These are phyloP conservation scores for Sporothrix humicola DNA, from an alignment of 2,329 filamentous ascomycete species.

Conservation along the genomic window DNA sequence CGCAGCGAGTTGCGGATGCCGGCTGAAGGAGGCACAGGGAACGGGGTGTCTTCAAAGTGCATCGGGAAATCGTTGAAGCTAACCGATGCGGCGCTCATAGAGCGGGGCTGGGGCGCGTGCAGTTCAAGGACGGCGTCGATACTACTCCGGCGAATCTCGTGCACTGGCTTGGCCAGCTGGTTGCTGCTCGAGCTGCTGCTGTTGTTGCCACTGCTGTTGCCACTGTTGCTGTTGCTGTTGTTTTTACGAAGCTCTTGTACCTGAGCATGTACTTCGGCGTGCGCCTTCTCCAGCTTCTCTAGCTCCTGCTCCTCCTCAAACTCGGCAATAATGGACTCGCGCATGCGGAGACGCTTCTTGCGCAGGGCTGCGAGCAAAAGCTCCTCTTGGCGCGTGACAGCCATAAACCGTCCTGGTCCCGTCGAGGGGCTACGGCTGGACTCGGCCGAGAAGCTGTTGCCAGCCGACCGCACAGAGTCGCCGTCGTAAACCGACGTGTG, in stretches of 20 bases:
- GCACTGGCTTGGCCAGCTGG: background rate
- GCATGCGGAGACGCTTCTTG: constrained; percentile 62
- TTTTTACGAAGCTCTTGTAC: constrained; percentile 6
- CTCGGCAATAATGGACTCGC: constrained; percentile 54
- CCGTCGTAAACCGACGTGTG: constrained; percentile 34
- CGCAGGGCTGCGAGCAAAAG: constrained; percentile 63
- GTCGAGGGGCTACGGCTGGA: constrained; percentile 37
- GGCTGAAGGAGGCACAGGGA: constrained; percentile 27
- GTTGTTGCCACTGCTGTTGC: too few relatives aligned
- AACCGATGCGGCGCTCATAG: constrained; percentile 27
- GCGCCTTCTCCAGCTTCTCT: background rate
- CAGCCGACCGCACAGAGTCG: constrained; percentile 34
- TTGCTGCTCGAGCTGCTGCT: too few relatives aligned
- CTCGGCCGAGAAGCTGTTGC: constrained; percentile 31
- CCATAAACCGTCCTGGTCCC: constrained; percentile 56
- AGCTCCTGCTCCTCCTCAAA: constrained; percentile 47
- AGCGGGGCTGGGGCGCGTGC: constrained; percentile 30
- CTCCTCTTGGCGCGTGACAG: constrained; percentile 63
- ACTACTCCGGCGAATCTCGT: constrained; percentile 28
- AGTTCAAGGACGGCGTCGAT: constrained; percentile 31
- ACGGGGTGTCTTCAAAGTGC: constrained; percentile 32
- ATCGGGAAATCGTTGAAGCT: constrained; percentile 31
- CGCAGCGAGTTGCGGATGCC: constrained; percentile 23
- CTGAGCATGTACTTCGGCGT: background rate
- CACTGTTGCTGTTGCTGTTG: too few relatives aligned